Conservation (phyloP, 306 rosid genomes). For the Fragaria iinumae region DNA sequence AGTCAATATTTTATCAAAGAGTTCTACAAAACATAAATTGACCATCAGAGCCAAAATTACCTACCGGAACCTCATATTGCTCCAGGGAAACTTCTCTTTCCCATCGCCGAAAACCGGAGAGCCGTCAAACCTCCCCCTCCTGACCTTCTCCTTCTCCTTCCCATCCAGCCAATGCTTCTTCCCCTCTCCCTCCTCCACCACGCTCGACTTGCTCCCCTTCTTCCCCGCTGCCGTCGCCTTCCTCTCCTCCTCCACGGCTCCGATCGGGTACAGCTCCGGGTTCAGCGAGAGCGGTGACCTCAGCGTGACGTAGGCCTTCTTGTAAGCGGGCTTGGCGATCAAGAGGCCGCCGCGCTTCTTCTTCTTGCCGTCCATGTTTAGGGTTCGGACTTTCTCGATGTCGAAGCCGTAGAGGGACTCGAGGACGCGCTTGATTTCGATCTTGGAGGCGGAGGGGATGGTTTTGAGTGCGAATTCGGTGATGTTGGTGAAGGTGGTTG, state of each 20-base stretch:
- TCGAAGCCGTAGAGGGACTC: conserved; percentile 68
- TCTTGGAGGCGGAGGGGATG: conserved; percentile 75
- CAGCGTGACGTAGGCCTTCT: conserved; percentile 85
- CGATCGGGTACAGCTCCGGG: conserved; percentile 44
- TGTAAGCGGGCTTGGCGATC: conserved; percentile 72
- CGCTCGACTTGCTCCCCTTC: conserved; percentile 48
- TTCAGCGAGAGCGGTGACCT: conserved; percentile 53
- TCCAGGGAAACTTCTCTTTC: conserved; percentile 74
- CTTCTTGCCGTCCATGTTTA: conserved; percentile 83
- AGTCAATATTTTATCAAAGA: too few species aligned
- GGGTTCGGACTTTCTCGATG: conserved; percentile 72
- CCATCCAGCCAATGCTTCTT: conserved; percentile 77
- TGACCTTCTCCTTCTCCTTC: conserved; percentile 15
- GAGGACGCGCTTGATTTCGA: conserved; percentile 69
- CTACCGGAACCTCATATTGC: conserved; percentile 60
- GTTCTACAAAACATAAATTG: neutral
- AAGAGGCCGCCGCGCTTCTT: conserved; percentile 58
- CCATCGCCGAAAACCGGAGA: conserved; percentile 25
- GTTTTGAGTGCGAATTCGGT: conserved; percentile 76
- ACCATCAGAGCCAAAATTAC: conserved; percentile 14
- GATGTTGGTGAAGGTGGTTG: conserved; percentile 44
- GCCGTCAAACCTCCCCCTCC: conserved; percentile 13
- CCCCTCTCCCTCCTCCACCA: conserved; percentile 48
- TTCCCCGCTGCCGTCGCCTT: conserved; percentile 23
- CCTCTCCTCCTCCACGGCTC: conserved; percentile 42